Evolutionary conservation across 495 filamentous ascomycete genomes (phyloP).

Genomic region (Neurospora discreta): DNA sequence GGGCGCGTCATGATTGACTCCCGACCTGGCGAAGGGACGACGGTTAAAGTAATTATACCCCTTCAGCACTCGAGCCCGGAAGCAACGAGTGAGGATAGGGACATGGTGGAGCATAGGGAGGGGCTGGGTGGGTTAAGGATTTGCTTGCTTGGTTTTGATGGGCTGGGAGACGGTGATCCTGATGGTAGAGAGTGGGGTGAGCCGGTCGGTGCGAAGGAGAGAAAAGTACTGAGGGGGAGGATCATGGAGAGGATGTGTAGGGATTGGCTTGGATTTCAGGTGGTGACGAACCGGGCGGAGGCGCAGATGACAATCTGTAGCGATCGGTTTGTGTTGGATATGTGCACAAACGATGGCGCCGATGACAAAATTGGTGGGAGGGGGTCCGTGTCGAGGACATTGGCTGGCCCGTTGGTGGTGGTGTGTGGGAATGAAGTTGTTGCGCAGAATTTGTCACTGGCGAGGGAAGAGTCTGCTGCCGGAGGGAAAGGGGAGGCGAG

Average conservation of each 20-base stretch:
- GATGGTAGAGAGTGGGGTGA: not conserved
- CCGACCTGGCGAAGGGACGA: constrained; percentile 44
- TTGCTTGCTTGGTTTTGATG: constrained; percentile 21
- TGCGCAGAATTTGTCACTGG: constrained; percentile 6
- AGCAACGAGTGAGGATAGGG: constrained; percentile 2
- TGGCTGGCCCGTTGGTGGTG: constrained; percentile 5
- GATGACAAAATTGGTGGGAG: not conserved
- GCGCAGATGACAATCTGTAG: not conserved
- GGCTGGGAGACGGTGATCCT: not conserved
- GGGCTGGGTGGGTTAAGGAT: constrained; percentile 25
- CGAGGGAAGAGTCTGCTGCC: constrained; percentile 5
- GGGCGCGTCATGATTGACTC: constrained; percentile 51
- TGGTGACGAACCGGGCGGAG: not conserved
- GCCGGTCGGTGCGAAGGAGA: not conserved
- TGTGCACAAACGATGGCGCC: not conserved
- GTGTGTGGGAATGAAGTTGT: constrained; percentile 18
- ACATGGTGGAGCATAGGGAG: constrained; percentile 12
- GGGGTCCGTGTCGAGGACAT: not conserved
- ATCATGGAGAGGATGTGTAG: constrained; percentile 17
- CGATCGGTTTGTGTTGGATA: not conserved
- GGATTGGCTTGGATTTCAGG: constrained; percentile 7
- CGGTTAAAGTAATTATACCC: constrained; percentile 43
- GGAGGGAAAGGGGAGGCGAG: constrained; percentile 8
- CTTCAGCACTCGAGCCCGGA: constrained; percentile 14
- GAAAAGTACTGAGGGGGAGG: not conserved